Percentiles rank a stretch among this genome's conserved stretches.
phyloP scores from a whole-genome alignment of 2,329 filamentous ascomycete genomes.

The Venturia asperata region DNA sequence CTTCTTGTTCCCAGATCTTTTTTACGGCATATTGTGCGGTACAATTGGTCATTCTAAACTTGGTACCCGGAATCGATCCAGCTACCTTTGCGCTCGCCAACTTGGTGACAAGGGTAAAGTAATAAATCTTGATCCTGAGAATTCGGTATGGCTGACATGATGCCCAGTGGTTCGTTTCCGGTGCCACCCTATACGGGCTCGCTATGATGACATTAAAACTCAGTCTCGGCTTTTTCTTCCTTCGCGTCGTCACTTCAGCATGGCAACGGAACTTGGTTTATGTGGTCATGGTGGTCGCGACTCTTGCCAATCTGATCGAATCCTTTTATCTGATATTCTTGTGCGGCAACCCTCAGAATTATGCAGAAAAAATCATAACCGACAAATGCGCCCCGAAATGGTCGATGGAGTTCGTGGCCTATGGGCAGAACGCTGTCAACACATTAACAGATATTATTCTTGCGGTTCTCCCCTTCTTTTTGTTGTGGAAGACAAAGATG shows the following conservation, averaged over 20 bases:
- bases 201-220: slow-evolving; percentile 38
- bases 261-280: slow-evolving; percentile 33
- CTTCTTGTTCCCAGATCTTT: slow-evolving; percentile 18
- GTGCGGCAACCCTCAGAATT: slow-evolving; percentile 25
- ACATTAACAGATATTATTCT: slow-evolving; percentile 33
- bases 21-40: slow-evolving; percentile 23
- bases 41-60: slow-evolving; percentile 16
- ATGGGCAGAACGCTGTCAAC: slow-evolving; percentile 28
- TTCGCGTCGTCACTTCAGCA: slow-evolving; percentile 34
- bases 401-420: slow-evolving; percentile 18
- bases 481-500: slow-evolving; percentile 38
- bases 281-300: slow-evolving; percentile 25
- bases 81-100: slow-evolving; percentile 22
- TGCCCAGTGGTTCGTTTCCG: slow-evolving; percentile 27
- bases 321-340: slow-evolving; percentile 28
- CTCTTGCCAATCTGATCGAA: slow-evolving; percentile 29
- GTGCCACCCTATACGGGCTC: not conserved
- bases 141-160: not conserved
- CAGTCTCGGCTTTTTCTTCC: slow-evolving; percentile 40
- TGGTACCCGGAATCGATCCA: not conserved
- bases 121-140: not conserved
- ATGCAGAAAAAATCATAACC: slow-evolving; percentile 19
- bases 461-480: slow-evolving; percentile 34
- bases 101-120: slow-evolving; percentile 26
- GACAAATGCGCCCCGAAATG: slow-evolving; percentile 16